These are phyloP conservation scores for Rhodomyrtus psidioides DNA, from an alignment of 441 rosid genomes.

Conservation along the genomic window DNA sequence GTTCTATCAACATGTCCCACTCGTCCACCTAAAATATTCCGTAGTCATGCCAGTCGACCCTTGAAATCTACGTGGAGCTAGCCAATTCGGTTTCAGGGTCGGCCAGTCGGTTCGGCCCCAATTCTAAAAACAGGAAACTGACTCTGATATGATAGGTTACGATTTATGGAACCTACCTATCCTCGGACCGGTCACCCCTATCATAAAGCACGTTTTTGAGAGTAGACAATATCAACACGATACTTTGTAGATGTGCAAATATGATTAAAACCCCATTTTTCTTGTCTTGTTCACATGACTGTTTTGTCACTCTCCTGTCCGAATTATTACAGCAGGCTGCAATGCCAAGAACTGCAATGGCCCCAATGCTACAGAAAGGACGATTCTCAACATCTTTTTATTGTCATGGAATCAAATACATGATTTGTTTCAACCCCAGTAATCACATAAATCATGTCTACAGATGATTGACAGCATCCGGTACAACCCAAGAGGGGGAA, in stretches of 20 bases:
- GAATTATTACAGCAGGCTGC: not conserved
- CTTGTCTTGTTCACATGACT: not conserved
- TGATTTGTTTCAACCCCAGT: not conserved
- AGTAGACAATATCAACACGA: not conserved
- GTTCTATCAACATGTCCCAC: not conserved
- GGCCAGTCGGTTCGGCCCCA: not conserved
- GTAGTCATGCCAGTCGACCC: not conserved
- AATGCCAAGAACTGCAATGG: not conserved
- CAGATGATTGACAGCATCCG: not conserved
- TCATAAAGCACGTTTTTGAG: not conserved
- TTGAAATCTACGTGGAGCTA: not conserved
- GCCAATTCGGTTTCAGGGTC: not conserved
- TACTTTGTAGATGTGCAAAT: not conserved
- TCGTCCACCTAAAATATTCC: not conserved
- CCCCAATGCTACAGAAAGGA: not conserved
- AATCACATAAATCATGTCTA: not conserved
- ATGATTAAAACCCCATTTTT: not conserved
- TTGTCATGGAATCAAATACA: not conserved
- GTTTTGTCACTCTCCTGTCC: not conserved
- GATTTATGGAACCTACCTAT: not conserved
- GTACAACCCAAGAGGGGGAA: not conserved
- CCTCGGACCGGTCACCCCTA: not conserved
- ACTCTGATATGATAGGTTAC: not conserved
- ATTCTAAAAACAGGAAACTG: not conserved
- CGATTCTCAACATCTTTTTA: not conserved